phyloP scores from a whole-genome alignment of 805 yeast genomes.

The Ascoidea rubescens region DNA sequence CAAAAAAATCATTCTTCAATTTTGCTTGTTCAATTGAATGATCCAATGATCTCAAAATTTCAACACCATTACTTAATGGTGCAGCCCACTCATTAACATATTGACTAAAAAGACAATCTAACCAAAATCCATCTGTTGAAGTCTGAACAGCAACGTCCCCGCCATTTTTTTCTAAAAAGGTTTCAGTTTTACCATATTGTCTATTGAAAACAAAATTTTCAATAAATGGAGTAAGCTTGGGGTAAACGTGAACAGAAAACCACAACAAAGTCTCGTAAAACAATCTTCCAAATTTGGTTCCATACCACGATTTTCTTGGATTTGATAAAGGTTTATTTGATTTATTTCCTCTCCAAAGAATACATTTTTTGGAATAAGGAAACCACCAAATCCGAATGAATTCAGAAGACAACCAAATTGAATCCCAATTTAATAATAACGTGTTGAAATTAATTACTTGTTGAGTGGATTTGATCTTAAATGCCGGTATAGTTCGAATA shows the following conservation, averaged over 20 bases:
- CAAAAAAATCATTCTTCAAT: constrained; percentile 48
- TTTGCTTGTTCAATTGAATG: constrained; percentile 51
- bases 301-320: constrained; percentile 76
- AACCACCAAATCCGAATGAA: constrained; percentile 96
- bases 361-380: constrained; percentile 78
- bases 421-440: constrained; percentile 56
- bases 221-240: constrained; percentile 69
- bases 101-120: constrained; percentile 92
- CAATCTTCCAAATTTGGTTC: constrained; percentile 61
- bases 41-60: constrained; percentile 50
- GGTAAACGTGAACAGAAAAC: constrained; percentile 60
- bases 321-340: constrained; percentile 47
- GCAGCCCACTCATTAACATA: constrained; percentile 97
- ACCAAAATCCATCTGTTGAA: constrained; percentile 78
- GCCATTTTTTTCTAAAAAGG: constrained; percentile 33
- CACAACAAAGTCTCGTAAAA: constrained; percentile 72
- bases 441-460: constrained; percentile 73
- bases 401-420: constrained; percentile 80
- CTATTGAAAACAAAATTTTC: constrained; percentile 76
- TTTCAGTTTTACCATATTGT: constrained; percentile 70
- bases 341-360: constrained; percentile 82
- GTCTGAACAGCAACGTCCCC: constrained; percentile 58
- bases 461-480: constrained; percentile 66
- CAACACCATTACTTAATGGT: constrained; percentile 69
- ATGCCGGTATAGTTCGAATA: constrained; percentile 69